Base-by-base conservation (phyloP, 73 alveolate species). In the Urostyla sp. region DNA sequence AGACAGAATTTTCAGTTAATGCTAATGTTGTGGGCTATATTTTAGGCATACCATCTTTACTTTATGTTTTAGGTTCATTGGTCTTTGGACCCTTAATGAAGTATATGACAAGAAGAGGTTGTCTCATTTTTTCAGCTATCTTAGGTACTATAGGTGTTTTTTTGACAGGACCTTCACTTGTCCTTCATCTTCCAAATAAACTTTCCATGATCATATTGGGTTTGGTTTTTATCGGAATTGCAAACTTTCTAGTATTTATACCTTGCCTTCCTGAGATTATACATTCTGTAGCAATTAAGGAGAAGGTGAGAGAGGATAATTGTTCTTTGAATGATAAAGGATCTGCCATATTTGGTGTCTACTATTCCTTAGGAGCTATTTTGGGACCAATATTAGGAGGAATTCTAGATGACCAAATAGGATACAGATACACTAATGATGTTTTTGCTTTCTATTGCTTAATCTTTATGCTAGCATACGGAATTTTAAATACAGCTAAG, bases 261-360 rank as follows among this genome's bases (percentile, higher is more conserved):
- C 83, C 83, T 20, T 46, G 44, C 1, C 30, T 69, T 34, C 83
- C 83, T 4, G 83, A 69, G 31, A 69, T 69, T 24, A 45, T 69
- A 2, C 72, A 69, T 48, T 21, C 83, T 3, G 48, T 69, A n/a
- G 20, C 10, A 11, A 11, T 40, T 11, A 40, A 40, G 15, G 51
- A 40, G 51, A 40, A 15, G 15, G 15, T 40, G 10, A 40, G 15
- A 11, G 15, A 11, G 10, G 51, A 40, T 40, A 15, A 40, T 40
- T 15, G 20, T 40, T 11, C 15, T 40, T 15, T 40, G 20, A 40
- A 40, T 40, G 51, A 40, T 40, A 40, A 40, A 40, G 51, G 20
- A 11, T 40, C 51, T 40, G 51, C 20, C 10, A 40, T 40, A 11
- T 40, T 11, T 40, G 15, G 15, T 40, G 10, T 15, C 15, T 40